Percentiles rank a stretch among this genome's conserved stretches.
These are phyloP conservation scores for Nemania sp. DNA, from an alignment of 2,329 filamentous ascomycete genomes.

Conservation along the genomic window DNA sequence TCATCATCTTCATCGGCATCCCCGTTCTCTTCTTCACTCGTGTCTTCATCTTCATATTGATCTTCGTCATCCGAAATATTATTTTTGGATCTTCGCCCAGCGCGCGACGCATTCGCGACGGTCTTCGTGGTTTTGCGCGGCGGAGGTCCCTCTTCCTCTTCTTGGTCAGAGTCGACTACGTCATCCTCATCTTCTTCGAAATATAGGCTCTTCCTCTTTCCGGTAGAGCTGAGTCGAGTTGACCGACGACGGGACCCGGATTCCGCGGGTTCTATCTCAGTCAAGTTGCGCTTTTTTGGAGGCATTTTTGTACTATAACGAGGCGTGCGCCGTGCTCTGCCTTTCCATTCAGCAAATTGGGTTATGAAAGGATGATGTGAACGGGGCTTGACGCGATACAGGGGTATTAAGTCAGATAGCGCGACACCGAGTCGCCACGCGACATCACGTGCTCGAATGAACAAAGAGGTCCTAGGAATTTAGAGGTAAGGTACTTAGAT, in stretches of 20 bases:
- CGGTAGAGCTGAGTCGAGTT: conserved; percentile 49
- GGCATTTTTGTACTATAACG: conserved; percentile 28
- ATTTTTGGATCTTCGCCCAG: conserved; percentile 24
- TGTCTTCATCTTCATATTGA: conserved; percentile 34
- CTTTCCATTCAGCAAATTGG: not conserved
- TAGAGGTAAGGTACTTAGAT: no score
- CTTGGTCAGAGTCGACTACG: conserved; percentile 28
- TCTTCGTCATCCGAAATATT: conserved; percentile 33
- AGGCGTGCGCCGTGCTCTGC: not conserved
- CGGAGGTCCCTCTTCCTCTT: conserved; percentile 23
- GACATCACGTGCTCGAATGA: conserved; percentile 25
- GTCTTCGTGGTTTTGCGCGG: conserved; percentile 30
- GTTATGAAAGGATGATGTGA: not conserved
- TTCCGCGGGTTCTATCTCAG: conserved; percentile 17
- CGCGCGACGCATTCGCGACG: conserved; percentile 5
- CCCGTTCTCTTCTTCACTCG: conserved; percentile 41
- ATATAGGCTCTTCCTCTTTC: conserved; percentile 55
- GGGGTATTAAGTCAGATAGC: not conserved
- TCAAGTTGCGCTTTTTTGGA: conserved; percentile 29
- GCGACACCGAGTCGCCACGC: conserved; percentile 17
- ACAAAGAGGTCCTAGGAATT: no score
- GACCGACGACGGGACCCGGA: conserved; percentile 44
- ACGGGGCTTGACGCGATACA: conserved; percentile 5
- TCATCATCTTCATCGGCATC: conserved; percentile 37
- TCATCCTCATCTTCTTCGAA: conserved; percentile 47